Evolutionary conservation across 371 early-diverging fungal genomes (phyloP), one percentile per base, ranked within the genome.

Genomic region (Mucor plumbeus): DNA sequence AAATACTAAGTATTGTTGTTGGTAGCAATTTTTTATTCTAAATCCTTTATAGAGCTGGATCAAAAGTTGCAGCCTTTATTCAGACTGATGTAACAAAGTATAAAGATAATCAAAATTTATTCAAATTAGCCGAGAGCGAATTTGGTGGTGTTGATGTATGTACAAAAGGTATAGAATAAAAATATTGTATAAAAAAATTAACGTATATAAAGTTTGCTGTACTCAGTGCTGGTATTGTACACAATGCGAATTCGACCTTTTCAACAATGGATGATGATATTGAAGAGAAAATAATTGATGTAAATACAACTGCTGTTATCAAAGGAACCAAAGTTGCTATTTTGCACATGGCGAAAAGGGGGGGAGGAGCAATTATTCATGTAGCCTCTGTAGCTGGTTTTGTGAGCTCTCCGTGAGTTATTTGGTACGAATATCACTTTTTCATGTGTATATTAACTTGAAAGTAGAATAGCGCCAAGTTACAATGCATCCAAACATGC

Each of bases 401-500:
- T 7, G 31, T n/a, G 21, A 14, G 64, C 3, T 15, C 55, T 9
- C 54, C 61, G 73, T 75, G 68, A 40, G 71, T 44, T 26, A 26
- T 26, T 26, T 1, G 26, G 26, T 26, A 3, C 26, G 3, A 26
- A 26, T 26, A 26, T 26, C 3, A 1, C 26, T 26, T 26, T 26
- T 26, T 1, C 26, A 26, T 26, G 26, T 26, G 26, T 26, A 26
- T 26, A 26, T 26, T 26, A 3, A 26, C 26, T 26, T 26, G 26
- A 26, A 26, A 26, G 3, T 1, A 26, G 17, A 15, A 44, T n/a
- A 63, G 41, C 14, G 13, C 39, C 59, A 14, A 61, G 71, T 50
- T 99, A 98, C 83, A 84, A 83, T 61, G 85, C 95, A 75, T 95
- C 97, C 58, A 99, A 99, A 81, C 86, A 94, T 69, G 98, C 94